These are phyloP conservation scores for Tetrapisispora iriomotensis DNA, from an alignment of 805 yeast species.

Conservation along the genomic window DNA sequence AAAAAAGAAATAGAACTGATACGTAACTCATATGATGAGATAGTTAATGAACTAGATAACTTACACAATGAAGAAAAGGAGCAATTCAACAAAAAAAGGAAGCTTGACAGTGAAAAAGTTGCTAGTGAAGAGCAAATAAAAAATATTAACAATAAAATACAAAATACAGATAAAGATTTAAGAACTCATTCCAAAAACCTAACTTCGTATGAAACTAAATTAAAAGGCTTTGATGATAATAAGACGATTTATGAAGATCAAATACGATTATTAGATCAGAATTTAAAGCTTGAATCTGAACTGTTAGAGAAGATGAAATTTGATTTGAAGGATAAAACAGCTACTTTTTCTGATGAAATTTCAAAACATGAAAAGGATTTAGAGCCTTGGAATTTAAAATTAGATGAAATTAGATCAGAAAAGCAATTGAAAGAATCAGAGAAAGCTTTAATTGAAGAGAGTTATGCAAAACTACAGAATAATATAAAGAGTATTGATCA, in stretches of 20 bases:
- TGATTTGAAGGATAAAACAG: constrained; percentile 65
- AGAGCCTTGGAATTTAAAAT: constrained; percentile 73
- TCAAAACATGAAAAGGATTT: constrained; percentile 51
- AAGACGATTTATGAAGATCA: constrained; percentile 37
- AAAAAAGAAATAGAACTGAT: constrained; percentile 30
- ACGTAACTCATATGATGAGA: constrained; percentile 23
- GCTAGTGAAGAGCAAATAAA: constrained; percentile 69
- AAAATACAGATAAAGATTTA: constrained; percentile 48
- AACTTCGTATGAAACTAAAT: constrained; percentile 37
- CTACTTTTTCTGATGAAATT: constrained; percentile 54
- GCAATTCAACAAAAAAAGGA: constrained; percentile 18
- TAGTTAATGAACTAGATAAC: constrained; percentile 14
- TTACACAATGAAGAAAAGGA: constrained; percentile 26
- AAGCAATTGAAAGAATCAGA: constrained; percentile 56
- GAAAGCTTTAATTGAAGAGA: constrained; percentile 46
- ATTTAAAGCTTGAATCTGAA: constrained; percentile 43
- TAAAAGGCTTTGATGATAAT: constrained; percentile 38
- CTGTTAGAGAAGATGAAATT: constrained; percentile 54
- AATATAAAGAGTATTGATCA: constrained; percentile 38
- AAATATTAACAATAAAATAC: constrained; percentile 48
- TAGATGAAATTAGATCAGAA: constrained; percentile 53
- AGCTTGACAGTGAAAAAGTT: constrained; percentile 47
- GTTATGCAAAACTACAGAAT: constrained; percentile 33
- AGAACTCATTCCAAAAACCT: constrained; percentile 38
- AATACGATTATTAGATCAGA: constrained; percentile 34